Evolutionary conservation across 2,329 filamentous ascomycete genomes (phyloP).

Genomic region (Sporothrix sp.): DNA sequence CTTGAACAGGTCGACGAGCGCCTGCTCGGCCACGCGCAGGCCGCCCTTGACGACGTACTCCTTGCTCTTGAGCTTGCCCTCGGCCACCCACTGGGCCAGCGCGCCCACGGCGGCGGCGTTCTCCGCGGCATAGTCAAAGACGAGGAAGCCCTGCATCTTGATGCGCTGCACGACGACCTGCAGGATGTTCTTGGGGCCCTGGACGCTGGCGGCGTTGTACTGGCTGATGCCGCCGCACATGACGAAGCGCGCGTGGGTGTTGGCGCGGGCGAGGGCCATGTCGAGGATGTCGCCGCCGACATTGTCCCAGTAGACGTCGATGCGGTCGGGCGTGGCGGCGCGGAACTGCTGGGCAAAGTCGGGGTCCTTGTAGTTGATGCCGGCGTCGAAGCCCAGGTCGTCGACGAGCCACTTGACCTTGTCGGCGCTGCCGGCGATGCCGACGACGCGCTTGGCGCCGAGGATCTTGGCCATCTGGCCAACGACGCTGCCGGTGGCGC

Average conservation of each 20-base stretch:
- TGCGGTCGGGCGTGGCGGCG: conserved; percentile 44
- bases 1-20: conserved; percentile 53
- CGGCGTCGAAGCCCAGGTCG: conserved; percentile 57
- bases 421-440: conserved; percentile 45
- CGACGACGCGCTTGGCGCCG: conserved; percentile 41
- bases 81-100: conserved; percentile 55
- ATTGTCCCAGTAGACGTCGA: conserved; percentile 67
- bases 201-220: conserved; percentile 50
- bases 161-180: conserved; percentile 34
- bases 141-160: conserved; percentile 60
- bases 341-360: conserved; percentile 52
- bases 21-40: conserved; percentile 51
- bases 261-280: conserved; percentile 53
- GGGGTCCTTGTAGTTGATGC: conserved; percentile 58
- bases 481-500: conserved; percentile 56
- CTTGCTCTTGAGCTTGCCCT: conserved; percentile 62
- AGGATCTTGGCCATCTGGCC: conserved; percentile 59
- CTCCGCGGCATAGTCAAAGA: conserved; percentile 54
- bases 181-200: conserved; percentile 40
- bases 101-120: conserved; percentile 49
- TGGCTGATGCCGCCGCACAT: conserved; percentile 63
- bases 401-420: conserved; percentile 53
- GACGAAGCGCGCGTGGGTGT: conserved; percentile 52
- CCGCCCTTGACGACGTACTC: conserved; percentile 65
- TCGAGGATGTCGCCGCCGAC: conserved; percentile 63